Conservation (phyloP, 106 monocot genomes). For the Dendrobium catenatum region DNA sequence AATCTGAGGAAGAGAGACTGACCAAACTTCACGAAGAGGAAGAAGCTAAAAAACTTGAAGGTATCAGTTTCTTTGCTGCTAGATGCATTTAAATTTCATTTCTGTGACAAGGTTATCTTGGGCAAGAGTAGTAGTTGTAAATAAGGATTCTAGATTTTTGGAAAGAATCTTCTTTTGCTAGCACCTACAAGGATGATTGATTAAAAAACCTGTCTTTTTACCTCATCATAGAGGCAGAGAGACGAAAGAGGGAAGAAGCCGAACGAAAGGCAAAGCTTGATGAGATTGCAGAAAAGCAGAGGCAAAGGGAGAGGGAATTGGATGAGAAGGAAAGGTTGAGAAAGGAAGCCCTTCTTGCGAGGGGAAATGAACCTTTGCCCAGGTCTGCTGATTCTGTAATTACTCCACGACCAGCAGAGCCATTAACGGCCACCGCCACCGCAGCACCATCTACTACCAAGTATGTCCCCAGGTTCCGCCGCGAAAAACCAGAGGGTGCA, state of each 20-base stretch:
- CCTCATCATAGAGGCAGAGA: conserved; percentile 65
- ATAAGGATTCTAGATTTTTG: too few relatives aligned
- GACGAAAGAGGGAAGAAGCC: conserved; percentile 81
- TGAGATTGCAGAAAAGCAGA: conserved; percentile 80
- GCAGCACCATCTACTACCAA: conserved; percentile 12
- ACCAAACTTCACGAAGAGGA: conserved; percentile 72
- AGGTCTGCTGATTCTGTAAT: conserved; percentile 16
- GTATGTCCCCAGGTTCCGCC: conserved; percentile 67
- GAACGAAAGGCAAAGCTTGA: conserved; percentile 83
- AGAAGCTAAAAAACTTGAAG: conserved; percentile 77
- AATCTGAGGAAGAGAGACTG: conserved; percentile 67
- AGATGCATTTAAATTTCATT: too few relatives aligned
- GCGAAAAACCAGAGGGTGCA: conserved; percentile 4
- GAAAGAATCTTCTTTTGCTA: too few relatives aligned
- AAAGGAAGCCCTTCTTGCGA: conserved; percentile 36
- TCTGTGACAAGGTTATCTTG: too few relatives aligned
- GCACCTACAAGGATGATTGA: too few relatives aligned
- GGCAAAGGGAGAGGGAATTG: conserved; percentile 75
- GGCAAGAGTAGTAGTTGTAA: too few relatives aligned
- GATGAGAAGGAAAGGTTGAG: conserved; percentile 71
- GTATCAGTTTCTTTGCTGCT: conserved; percentile 13
- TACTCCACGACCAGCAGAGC: conserved; percentile 9
- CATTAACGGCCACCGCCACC: conserved; percentile 27
- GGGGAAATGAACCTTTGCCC: conserved; percentile 15
- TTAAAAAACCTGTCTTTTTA: too few relatives aligned